Evolutionary conservation across 768 basidiomycete species (phyloP).

Genomic region (Stropharia rugosoannulata): DNA sequence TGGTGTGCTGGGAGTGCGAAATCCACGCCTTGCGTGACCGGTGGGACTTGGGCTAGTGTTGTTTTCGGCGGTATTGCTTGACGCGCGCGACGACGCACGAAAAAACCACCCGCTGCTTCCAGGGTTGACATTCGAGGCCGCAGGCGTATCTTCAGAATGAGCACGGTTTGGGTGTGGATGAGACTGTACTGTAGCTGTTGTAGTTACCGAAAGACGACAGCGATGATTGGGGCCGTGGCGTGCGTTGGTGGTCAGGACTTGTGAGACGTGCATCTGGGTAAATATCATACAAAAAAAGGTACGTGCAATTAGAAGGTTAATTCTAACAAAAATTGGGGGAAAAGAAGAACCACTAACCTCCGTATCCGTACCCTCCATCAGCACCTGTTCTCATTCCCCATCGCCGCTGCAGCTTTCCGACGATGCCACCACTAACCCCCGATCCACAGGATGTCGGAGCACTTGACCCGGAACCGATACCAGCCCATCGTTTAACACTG

Average conservation of each 20-base stretch:
- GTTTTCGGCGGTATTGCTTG: neutral
- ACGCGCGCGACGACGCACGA: neutral
- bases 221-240: constrained; percentile 15
- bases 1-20: neutral
- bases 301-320: constrained; percentile 30
- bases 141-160: neutral
- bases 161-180: neutral
- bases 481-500: constrained; percentile 41
- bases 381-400: constrained; percentile 3
- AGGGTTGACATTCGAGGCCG: neutral
- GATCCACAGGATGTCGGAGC: neutral
- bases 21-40: neutral
- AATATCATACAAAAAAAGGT: too few relatives aligned
- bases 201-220: constrained; percentile 10
- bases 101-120: neutral
- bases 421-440: constrained; percentile 13
- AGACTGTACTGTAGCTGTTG: constrained; percentile 11
- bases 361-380: neutral
- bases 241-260: constrained; percentile 7
- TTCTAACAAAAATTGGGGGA: too few relatives aligned
- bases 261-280: too few relatives aligned
- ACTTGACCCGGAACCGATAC: constrained; percentile 26
- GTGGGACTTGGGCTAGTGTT: neutral
- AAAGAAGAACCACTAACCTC: neutral
- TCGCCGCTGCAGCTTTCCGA: constrained; percentile 15